Evolutionary conservation across 805 yeast genomes (phyloP).

Genomic region (Candida nitratophila): DNA sequence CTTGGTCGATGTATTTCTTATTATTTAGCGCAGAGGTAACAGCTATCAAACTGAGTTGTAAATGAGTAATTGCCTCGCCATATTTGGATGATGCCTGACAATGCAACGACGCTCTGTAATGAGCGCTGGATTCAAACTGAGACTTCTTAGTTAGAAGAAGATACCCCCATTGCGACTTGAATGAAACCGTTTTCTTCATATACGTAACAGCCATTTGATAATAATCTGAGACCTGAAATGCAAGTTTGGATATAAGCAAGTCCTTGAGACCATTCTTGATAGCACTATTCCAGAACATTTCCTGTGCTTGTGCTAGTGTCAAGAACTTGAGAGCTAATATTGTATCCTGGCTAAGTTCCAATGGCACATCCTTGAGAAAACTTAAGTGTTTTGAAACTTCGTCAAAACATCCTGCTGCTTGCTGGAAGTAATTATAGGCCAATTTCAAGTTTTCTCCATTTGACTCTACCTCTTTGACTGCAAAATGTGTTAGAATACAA

Average conservation of each 20-base stretch:
- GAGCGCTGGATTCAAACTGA: slow-evolving; percentile 70
- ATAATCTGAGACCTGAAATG: slow-evolving; percentile 53
- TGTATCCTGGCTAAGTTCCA: slow-evolving; percentile 46
- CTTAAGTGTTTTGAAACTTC: slow-evolving; percentile 18
- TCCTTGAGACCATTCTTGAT: slow-evolving; percentile 43
- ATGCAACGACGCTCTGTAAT: slow-evolving; percentile 50
- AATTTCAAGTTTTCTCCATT: slow-evolving; percentile 51
- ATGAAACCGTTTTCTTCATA: slow-evolving; percentile 32
- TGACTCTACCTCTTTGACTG: slow-evolving; percentile 34
- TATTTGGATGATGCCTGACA: slow-evolving; percentile 43
- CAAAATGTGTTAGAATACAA: slow-evolving; percentile 52
- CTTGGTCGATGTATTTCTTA: slow-evolving; percentile 10
- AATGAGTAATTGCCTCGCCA: slow-evolving; percentile 65
- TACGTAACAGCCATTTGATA: slow-evolving; percentile 41
- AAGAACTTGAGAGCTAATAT: slow-evolving; percentile 42
- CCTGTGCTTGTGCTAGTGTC: slow-evolving; percentile 83
- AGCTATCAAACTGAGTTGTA: slow-evolving; percentile 35
- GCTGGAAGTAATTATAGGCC: slow-evolving; percentile 60
- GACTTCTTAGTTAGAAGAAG: slow-evolving; percentile 50
- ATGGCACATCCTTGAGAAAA: slow-evolving; percentile 17
- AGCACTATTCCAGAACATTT: slow-evolving; percentile 76
- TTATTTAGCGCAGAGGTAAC: slow-evolving; percentile 34
- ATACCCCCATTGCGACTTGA: slow-evolving; percentile 50
- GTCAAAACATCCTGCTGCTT: slow-evolving; percentile 62
- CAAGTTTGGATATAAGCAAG: slow-evolving; percentile 53